These are phyloP conservation scores for Funneliformis geosporum DNA, from an alignment of 192 early-diverging fungal genomes.

Conservation along the genomic window DNA sequence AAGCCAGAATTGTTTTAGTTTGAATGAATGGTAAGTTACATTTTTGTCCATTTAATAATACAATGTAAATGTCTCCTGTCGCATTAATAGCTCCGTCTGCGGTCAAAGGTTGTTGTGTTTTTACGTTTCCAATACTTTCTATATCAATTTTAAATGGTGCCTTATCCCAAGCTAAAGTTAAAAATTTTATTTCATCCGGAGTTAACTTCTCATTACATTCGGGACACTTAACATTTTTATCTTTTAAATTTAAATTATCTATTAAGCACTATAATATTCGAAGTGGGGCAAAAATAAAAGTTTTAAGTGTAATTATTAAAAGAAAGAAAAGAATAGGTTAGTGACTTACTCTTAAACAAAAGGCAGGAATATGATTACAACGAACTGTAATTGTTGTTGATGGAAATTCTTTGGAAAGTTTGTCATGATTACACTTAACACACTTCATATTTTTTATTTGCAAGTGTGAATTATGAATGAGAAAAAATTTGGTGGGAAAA, in stretches of 20 bases:
- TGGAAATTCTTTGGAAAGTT: conserved; percentile 33
- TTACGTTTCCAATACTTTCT: conserved; percentile 12
- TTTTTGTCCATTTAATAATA: conserved; percentile 27
- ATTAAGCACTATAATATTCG: conserved; percentile 10
- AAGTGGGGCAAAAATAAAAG: not conserved
- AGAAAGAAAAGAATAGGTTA: not conserved
- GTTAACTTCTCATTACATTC: not conserved
- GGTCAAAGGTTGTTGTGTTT: not conserved
- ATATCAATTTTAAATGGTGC: conserved; percentile 32
- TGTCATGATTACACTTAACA: conserved; percentile 27
- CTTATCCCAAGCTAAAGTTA: conserved; percentile 13
- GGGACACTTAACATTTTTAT: not conserved
- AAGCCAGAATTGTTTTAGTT: not conserved
- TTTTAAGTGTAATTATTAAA: conserved; percentile 11
- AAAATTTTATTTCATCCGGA: not conserved
- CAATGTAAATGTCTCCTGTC: conserved; percentile 20
- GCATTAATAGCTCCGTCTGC: not conserved
- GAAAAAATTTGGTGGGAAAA: too few relatives aligned
- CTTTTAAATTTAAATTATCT: not conserved
- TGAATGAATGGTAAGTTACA: not conserved
- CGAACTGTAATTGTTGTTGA: conserved; percentile 23
- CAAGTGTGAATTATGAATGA: too few relatives aligned
- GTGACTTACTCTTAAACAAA: conserved; percentile 32
- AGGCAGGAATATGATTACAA: conserved; percentile 33
- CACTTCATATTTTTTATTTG: conserved; percentile 29